Percentiles rank a stretch among this genome's conserved stretches.
Conservation (phyloP, 2,329 filamentous ascomycete species). For the Beauveria sp. region DNA sequence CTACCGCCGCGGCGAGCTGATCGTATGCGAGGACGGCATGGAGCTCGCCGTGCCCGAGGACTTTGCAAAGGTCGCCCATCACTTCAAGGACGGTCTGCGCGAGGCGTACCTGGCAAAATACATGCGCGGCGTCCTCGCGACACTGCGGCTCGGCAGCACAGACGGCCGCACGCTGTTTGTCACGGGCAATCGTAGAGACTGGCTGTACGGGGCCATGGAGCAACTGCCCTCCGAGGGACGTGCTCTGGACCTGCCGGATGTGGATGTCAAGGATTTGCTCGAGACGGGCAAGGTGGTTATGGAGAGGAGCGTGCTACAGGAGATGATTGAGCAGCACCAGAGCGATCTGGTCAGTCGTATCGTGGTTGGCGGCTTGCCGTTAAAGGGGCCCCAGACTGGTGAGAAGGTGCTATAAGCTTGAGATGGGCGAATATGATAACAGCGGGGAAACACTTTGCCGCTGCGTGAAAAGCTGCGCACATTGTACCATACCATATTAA, state of each 20-base stretch:
- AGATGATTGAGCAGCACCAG: constrained; percentile 65
- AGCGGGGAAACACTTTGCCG: neutral
- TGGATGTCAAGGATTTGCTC: constrained; percentile 92
- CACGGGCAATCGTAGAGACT: constrained; percentile 51
- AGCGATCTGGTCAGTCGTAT: constrained; percentile 51
- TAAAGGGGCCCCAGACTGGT: constrained; percentile 27
- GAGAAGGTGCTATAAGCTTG: constrained; percentile 28
- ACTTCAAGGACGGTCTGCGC: constrained; percentile 40
- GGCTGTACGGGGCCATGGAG: constrained; percentile 60
- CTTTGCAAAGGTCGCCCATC: constrained; percentile 36
- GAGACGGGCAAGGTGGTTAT: constrained; percentile 80
- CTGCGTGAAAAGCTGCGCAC: neutral
- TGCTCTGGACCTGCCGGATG: constrained; percentile 63
- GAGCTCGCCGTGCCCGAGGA: constrained; percentile 53
- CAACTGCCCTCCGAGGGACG: constrained; percentile 58
- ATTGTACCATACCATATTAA: constrained; percentile 3
- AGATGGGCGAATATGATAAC: too few relatives aligned
- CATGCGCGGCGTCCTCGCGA: constrained; percentile 59
- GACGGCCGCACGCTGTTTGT: constrained; percentile 70
- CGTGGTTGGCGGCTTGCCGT: constrained; percentile 33
- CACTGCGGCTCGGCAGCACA: constrained; percentile 60
- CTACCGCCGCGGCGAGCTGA: constrained; percentile 76
- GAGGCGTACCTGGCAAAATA: constrained; percentile 54
- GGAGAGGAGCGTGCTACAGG: constrained; percentile 71
- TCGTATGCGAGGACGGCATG: constrained; percentile 74